Evolutionary conservation across 805 yeast species (phyloP), one percentile per base, ranked within the genome.

Genomic region (Teunomyces cretensis): DNA sequence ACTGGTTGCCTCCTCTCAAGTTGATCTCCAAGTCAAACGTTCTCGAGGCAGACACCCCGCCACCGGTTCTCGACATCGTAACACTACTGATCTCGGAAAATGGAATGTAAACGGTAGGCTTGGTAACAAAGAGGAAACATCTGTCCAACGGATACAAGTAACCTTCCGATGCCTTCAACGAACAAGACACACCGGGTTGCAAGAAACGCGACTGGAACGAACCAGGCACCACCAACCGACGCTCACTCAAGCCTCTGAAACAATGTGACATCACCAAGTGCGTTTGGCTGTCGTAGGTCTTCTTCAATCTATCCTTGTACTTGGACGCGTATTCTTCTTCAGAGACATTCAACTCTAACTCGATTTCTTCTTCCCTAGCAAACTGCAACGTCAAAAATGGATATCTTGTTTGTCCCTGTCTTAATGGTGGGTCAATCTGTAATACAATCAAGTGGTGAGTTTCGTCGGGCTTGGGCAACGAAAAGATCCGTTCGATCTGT

Each of bases 321-420:
- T 83, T 84, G 42, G 67, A 68, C 50, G 86, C 83, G 61, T 81
- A 90, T 56, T 88, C 97, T 35, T 80, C 88, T 36, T 91, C 96
- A 32, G 83, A 83, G 15, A 94, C 64, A 61, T 94, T 91, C 56
- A 94, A 74, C 60, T 89, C 96, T 31, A 92, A 84, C 64, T 90
- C 97, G 40, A 88, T 79, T 60, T 88, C 96, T 65, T 94, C 99
- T 52, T 90, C 96, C 44, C 83, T 81, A 49, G 85, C 80, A 60
- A 94, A 88, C 69, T 94, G 99, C 64, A 92, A 68, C 11, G 90
- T 92, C 61, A 94, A 72, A 64, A 88, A 94, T 33, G 97, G 96
- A 60, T 94, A 92, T 48, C 96, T 81, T 0, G 99, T 94, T 70
- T 94, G 98, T 45, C 99, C 99, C 70, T 94, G 99, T 64, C 98